Evolutionary conservation across 2,329 filamentous ascomycete species (phyloP).

Genomic region (Elsinoe australis): DNA sequence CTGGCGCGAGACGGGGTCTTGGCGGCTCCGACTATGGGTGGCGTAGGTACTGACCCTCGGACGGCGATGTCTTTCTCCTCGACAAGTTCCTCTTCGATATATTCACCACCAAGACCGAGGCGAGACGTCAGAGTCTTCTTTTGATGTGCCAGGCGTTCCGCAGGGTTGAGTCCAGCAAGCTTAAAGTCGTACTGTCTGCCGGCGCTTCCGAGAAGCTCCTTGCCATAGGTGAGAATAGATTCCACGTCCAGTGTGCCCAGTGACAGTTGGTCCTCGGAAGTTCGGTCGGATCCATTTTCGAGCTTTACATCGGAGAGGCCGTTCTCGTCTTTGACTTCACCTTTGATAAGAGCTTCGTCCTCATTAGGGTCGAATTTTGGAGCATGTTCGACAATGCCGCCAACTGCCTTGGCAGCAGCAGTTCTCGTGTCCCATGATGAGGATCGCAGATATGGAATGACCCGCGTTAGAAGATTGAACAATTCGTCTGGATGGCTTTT

Average conservation of each 20-base stretch:
- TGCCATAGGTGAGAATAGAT: constrained; percentile 73
- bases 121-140: constrained; percentile 80
- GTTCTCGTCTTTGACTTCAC: constrained; percentile 38
- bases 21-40: constrained; percentile 44
- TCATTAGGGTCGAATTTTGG: constrained; percentile 81
- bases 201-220: constrained; percentile 72
- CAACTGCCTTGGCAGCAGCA: constrained; percentile 87
- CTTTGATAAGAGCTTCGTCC: constrained; percentile 51
- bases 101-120: constrained; percentile 76
- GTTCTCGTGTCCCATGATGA: constrained; percentile 96
- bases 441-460: constrained; percentile 90
- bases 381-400: constrained; percentile 86
- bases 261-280: constrained; percentile 57
- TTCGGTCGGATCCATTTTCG: constrained; percentile 15
- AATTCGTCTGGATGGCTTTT: constrained; percentile 96
- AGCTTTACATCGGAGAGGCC: constrained; percentile 15
- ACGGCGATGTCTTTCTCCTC: constrained; percentile 53
- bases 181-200: constrained; percentile 78
- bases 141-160: constrained; percentile 72
- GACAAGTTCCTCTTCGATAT: constrained; percentile 75
- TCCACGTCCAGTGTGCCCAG: constrained; percentile 70
- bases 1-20: constrained; percentile 41
- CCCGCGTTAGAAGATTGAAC: constrained; percentile 86
- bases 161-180: constrained; percentile 71
- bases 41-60: constrained; percentile 33